Evolutionary conservation across 192 early-diverging fungal genomes (phyloP), one percentile per base, ranked within the genome.

Genomic region (Backusella circina): DNA sequence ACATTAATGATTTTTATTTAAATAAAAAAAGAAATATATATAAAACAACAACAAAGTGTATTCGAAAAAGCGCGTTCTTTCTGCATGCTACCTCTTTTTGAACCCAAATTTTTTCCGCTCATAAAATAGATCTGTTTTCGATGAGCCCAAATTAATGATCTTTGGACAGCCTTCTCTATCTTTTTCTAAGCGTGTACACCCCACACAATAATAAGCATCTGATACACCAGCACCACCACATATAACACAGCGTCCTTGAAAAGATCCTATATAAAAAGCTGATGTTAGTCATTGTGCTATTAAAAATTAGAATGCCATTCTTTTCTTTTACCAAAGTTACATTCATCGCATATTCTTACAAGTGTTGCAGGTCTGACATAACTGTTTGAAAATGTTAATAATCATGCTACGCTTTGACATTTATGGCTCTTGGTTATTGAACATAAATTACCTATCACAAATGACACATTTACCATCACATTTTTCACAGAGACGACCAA

Each of bases 81-180:
- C n/a, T n/a, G 67, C 33, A 10, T 37, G 44, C 68, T 85, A 87
- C 71, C 87, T 78, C 76, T 90, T 90, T 77, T 90, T 91, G 80
- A 91, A 91, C 16, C 93, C 93, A 82, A 92, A 94, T 81, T 97
- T 97, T 85, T 98, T 98, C 79, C 92, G 82, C 78, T 97, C 95
- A 71, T 97, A 97, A 64, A 96, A 96, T 54, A 93, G 80, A 85
- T 96, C 95, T 47, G 94, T 94, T 77, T 96, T 96, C 36, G 93
- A 92, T 36, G 90, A 91, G 50, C 97, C 97, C 28, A 98, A 77
- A 81, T 98, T 98, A n/a, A 98, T 89, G 85, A 98, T 97, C 83
- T 97, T 97, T 67, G 97, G 97, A 77, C 97, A 98, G 10, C 97
- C 97, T 77, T 98, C 97, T 39, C 97, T 87, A 80, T 98, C 96